Conservation (phyloP, 1,284 basidiomycete genomes). For the Microbotryum lychnidis-dioicae region DNA sequence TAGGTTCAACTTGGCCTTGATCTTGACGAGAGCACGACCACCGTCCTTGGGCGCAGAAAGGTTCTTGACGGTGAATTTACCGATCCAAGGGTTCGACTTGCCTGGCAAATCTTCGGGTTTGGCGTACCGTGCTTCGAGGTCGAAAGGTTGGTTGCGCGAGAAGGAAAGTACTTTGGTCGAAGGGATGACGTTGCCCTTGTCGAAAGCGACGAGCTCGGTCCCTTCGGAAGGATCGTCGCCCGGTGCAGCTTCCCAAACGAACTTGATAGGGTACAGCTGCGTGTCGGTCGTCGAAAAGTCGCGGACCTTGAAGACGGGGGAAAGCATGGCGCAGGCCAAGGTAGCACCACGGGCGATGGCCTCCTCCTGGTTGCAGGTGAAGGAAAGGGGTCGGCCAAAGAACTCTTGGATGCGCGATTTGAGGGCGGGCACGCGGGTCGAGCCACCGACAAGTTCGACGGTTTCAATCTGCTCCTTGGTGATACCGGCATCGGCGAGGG, state of each 20-base stretch:
- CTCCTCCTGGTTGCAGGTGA: constrained; percentile 92
- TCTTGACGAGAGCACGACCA: constrained; percentile 70
- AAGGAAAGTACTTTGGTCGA: constrained; percentile 89
- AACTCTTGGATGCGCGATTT: constrained; percentile 56
- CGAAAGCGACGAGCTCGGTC: constrained; percentile 79
- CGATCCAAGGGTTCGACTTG: constrained; percentile 71
- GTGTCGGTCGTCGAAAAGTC: constrained; percentile 82
- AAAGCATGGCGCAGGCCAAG: constrained; percentile 86
- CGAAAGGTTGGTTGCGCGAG: constrained; percentile 76
- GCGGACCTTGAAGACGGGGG: constrained; percentile 88
- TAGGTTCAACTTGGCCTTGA: constrained; percentile 76
- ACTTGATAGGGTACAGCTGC: constrained; percentile 74
- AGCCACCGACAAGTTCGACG: constrained; percentile 61
- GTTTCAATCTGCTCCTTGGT: constrained; percentile 55
- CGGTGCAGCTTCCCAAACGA: constrained; percentile 66
- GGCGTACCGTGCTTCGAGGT: constrained; percentile 72
- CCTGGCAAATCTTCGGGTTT: constrained; percentile 63
- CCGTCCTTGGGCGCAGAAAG: constrained; percentile 58
- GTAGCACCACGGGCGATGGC: constrained; percentile 87
- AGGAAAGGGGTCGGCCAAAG: constrained; percentile 65
- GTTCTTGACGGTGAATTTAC: constrained; percentile 67
- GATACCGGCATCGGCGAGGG: constrained; percentile 53
- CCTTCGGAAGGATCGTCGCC: constrained; percentile 67
- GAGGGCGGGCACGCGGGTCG: constrained; percentile 60
- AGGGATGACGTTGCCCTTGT: constrained; percentile 68